A percentile compares a stretch with the other conserved stretches of the same genome.
Conservation (phyloP, 495 filamentous ascomycete species). For the Annulohypoxylon bovei region DNA sequence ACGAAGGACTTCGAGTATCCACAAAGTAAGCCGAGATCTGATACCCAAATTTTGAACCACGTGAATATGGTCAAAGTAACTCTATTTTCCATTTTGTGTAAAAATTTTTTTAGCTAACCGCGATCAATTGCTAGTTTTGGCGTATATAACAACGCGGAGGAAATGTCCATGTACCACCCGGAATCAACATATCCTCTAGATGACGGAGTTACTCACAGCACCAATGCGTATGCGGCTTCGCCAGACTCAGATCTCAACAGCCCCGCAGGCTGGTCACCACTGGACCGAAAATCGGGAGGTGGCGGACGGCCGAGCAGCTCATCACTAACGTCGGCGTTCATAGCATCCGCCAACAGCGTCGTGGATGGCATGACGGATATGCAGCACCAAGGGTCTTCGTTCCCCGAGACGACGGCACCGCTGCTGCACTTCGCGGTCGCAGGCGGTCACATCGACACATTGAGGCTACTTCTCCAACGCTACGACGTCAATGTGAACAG, state of each 20-base stretch:
- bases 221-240: conserved; percentile 43
- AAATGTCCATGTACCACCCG: conserved; percentile 42
- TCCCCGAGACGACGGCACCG: conserved; percentile 48
- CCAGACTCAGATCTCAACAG: conserved; percentile 45
- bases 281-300: conserved; percentile 36
- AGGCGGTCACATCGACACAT: conserved; percentile 43
- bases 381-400: conserved; percentile 31
- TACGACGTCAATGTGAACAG: conserved; percentile 45
- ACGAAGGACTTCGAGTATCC: conserved; percentile 39
- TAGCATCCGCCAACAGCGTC: conserved; percentile 28
- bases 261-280: conserved; percentile 39
- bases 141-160: conserved; percentile 40
- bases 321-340: conserved; percentile 38
- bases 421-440: conserved; percentile 47
- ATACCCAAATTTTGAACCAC: background rate
- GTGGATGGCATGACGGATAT: conserved; percentile 31
- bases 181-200: conserved; percentile 45
- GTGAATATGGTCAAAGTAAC: background rate
- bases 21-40: conserved; percentile 32
- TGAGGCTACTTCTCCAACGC: conserved; percentile 43
- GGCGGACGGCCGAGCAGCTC: conserved; percentile 37
- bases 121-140: conserved; percentile 32
- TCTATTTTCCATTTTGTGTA: background rate
- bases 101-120: conserved; percentile 8
- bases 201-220: conserved; percentile 37